These are phyloP conservation scores for Theobroma cacao DNA, from an alignment of 345 rosid genomes.

Conservation along the genomic window DNA sequence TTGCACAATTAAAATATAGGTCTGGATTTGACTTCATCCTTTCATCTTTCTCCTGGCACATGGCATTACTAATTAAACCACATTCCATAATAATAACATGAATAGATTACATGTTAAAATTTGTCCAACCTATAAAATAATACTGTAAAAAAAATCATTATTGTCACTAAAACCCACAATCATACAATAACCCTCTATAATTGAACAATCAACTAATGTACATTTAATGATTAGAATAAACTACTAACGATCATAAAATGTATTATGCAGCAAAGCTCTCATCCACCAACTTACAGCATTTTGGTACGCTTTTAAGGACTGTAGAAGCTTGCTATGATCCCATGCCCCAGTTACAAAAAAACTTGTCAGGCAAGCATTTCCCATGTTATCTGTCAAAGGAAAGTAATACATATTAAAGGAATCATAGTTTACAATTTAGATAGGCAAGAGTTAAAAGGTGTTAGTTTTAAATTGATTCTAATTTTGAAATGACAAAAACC, in stretches of 20 bases:
- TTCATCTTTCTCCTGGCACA: constrained; percentile 67
- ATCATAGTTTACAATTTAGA: background rate
- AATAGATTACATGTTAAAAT: background rate
- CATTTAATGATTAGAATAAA: background rate
- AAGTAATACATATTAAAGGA: constrained; percentile 16
- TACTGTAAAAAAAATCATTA: background rate
- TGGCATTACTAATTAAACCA: constrained; percentile 14
- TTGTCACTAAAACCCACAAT: background rate
- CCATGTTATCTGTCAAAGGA: constrained; percentile 58
- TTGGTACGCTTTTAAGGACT: constrained; percentile 70
- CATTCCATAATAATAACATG: background rate
- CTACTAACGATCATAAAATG: background rate
- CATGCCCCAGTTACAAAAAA: constrained; percentile 68
- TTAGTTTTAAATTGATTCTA: no score
- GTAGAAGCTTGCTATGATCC: constrained; percentile 68
- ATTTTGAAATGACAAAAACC: no score
- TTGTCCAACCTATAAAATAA: background rate
- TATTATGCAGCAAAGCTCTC: constrained; percentile 1
- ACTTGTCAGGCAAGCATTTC: constrained; percentile 73
- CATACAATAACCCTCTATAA: background rate
- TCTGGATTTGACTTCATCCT: constrained; percentile 65
- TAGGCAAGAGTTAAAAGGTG: background rate
- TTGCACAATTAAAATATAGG: constrained; percentile 63
- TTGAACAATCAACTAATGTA: background rate
- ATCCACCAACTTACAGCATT: constrained; percentile 56